Base-by-base conservation (phyloP, 2,329 filamentous ascomycete species). In the Pseudogymnoascus destructans region DNA sequence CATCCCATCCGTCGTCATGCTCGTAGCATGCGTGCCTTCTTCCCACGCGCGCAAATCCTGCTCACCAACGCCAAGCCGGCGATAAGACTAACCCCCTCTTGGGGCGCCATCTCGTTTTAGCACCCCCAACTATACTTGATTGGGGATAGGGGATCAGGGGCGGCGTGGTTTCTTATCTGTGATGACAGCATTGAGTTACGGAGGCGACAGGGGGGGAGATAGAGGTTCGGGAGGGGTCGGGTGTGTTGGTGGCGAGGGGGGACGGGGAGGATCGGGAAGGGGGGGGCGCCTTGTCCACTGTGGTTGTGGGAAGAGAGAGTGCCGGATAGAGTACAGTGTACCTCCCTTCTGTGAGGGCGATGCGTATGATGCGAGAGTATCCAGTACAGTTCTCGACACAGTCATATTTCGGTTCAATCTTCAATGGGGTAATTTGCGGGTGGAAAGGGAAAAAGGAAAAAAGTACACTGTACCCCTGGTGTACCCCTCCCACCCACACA, bases 161-260 rank as follows among this genome's bases (percentile, higher is more conserved):
- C 3, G 1, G 0, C 2, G 0, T 2, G 6, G 36, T 19, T 40
- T 15, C 36, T 40, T 40, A 40, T 40, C 36, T 40, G 36, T 40
- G 36, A 17, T 40, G 36, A 40, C 36, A 40, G 36, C 36, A 40
- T 40, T 40, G 36, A 40, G 36, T 40, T 40, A 40, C 36, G 36
- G 17, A 40, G 36, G 15, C 17, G 36, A 40, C 36, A 40, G 36
- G 36, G 36, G 36, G 36, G 36, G 36, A 40, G 36, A 40, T 40
- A 40, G 36, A 21, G 9, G 9, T 3, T 40, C 36, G 36, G 36
- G 17, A 40, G 36, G 15, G 36, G 36, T 38, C 36, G 36, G 36
- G 36, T 38, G 6, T 10, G 36, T 15, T 19, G 36, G 36, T 38
- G 36, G 36, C 36, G 33, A 36, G 33, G 13, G 15, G n/a, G 33